Conservation (phyloP, 2,329 filamentous ascomycete species). For the Talaromyces islandicus region DNA sequence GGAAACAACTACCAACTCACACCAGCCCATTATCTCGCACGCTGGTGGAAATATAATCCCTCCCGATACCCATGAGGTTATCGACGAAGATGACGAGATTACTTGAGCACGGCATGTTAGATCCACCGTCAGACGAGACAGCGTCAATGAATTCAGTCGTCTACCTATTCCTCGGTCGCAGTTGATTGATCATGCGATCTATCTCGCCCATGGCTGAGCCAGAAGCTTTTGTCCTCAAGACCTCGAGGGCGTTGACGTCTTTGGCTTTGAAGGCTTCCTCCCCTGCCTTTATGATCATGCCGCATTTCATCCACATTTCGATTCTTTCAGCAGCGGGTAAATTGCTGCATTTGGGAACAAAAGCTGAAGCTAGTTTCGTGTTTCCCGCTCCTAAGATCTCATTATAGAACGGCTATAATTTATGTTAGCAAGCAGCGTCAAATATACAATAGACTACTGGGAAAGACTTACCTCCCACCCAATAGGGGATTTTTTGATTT, state of each 20-base stretch:
- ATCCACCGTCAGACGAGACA: background rate
- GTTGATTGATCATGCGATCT: conserved; percentile 64
- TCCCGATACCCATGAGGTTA: conserved; percentile 20
- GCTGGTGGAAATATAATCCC: conserved; percentile 11
- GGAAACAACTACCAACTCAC: background rate
- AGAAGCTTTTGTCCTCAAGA: conserved; percentile 67
- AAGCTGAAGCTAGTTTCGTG: conserved; percentile 72
- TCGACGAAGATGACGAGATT: conserved; percentile 38
- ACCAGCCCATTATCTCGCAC: conserved; percentile 7
- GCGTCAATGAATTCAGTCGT: background rate
- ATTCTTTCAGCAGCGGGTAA: conserved; percentile 65
- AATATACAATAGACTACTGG: conserved; percentile 8
- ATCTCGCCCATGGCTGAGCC: conserved; percentile 69
- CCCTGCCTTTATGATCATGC: conserved; percentile 78
- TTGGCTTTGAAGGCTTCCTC: conserved; percentile 84
- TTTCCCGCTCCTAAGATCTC: conserved; percentile 85
- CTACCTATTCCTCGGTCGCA: conserved; percentile 38
- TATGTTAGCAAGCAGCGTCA: conserved; percentile 22
- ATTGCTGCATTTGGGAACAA: conserved; percentile 79
- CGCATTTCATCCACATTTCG: conserved; percentile 95
- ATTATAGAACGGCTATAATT: conserved; percentile 78
- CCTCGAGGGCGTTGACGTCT: conserved; percentile 68
- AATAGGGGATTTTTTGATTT: conserved; percentile 76
- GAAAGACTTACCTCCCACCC: conserved; percentile 75
- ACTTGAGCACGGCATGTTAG: conserved; percentile 27